These are phyloP conservation scores for Alternaria dauci DNA, from an alignment of 2,329 filamentous ascomycete genomes.

Conservation along the genomic window DNA sequence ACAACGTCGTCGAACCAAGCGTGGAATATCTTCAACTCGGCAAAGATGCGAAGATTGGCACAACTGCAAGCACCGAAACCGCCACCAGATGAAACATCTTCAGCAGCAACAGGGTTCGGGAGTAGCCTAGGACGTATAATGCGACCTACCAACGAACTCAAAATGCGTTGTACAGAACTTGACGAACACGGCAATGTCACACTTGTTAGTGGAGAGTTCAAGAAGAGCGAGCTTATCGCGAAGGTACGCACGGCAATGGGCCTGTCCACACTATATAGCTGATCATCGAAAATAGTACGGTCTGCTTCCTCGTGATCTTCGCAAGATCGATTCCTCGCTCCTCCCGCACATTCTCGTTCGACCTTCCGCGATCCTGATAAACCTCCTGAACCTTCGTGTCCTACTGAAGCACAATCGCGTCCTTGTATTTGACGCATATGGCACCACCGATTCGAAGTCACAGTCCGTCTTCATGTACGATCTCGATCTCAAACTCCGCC, in stretches of 20 bases:
- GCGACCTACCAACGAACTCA: constrained; percentile 83
- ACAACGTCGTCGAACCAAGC: constrained; percentile 18
- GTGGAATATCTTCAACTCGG: constrained; percentile 39
- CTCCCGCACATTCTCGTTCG: constrained; percentile 95
- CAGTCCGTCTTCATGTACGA: constrained; percentile 99
- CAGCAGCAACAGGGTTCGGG: constrained; percentile 51
- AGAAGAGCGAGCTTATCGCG: constrained; percentile 95
- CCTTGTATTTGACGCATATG: constrained; percentile 94
- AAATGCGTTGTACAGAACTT: constrained; percentile 92
- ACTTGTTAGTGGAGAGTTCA: constrained; percentile 92
- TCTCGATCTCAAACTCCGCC: constrained; percentile 87
- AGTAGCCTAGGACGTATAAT: constrained; percentile 71
- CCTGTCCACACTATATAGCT: background rate
- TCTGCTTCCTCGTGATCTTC: constrained; percentile 88
- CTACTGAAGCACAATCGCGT: constrained; percentile 95
- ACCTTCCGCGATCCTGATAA: constrained; percentile 91
- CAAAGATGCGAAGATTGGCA: constrained; percentile 52
- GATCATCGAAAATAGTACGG: constrained; percentile 71
- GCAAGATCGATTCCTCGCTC: constrained; percentile 96
- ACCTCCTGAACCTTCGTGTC: constrained; percentile 93
- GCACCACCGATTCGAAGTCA: constrained; percentile 90
- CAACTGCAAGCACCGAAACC: constrained; percentile 66
- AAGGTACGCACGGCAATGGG: constrained; percentile 65
- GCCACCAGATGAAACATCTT: constrained; percentile 64
- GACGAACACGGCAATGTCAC: constrained; percentile 92